Conservation (phyloP, 2,329 filamentous ascomycete genomes). For the Sphaerostilbella broomeana region DNA sequence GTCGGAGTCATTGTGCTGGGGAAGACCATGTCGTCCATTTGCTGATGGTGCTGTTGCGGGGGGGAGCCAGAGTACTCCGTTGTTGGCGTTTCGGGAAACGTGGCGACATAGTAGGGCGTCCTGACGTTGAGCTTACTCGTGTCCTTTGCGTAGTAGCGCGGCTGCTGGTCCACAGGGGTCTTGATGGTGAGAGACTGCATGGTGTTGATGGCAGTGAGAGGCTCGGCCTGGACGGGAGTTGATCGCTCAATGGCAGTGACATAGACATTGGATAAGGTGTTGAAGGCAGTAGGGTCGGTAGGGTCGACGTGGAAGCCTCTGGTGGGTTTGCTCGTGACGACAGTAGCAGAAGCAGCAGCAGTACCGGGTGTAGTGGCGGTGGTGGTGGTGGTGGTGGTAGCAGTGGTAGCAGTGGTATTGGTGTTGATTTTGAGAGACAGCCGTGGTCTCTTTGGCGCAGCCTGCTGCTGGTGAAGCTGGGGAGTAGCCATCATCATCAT, state of each 20-base stretch:
- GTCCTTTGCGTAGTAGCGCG: no score
- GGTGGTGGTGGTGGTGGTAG: constrained; percentile 24
- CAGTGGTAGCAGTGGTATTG: constrained; percentile 22
- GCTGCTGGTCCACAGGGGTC: constrained; percentile 26
- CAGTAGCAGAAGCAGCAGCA: no score
- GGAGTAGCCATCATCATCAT: constrained; percentile 31
- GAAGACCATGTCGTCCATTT: constrained; percentile 42
- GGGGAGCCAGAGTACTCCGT: constrained; percentile 47
- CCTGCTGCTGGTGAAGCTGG: constrained; percentile 19
- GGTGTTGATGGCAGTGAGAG: constrained; percentile 45
- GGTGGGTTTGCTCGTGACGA: constrained; percentile 28
- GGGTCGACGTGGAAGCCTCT: constrained; percentile 39
- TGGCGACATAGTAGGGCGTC: constrained; percentile 40
- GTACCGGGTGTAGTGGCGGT: no score
- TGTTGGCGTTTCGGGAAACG: constrained; percentile 48
- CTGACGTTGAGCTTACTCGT: constrained; percentile 31
- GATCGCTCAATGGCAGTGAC: constrained; percentile 55
- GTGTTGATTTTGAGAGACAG: constrained; percentile 51
- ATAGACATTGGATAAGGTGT: constrained; percentile 61
- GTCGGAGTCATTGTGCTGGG: constrained; percentile 55
- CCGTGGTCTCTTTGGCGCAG: constrained; percentile 43
- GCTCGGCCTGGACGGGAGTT: constrained; percentile 40
- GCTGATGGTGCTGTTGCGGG: constrained; percentile 32
- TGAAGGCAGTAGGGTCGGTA: constrained; percentile 56
- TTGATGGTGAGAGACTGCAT: constrained; percentile 26